These are phyloP conservation scores for Carex kokanica DNA, from an alignment of 176 grass and related monocot species.

Conservation along the genomic window DNA sequence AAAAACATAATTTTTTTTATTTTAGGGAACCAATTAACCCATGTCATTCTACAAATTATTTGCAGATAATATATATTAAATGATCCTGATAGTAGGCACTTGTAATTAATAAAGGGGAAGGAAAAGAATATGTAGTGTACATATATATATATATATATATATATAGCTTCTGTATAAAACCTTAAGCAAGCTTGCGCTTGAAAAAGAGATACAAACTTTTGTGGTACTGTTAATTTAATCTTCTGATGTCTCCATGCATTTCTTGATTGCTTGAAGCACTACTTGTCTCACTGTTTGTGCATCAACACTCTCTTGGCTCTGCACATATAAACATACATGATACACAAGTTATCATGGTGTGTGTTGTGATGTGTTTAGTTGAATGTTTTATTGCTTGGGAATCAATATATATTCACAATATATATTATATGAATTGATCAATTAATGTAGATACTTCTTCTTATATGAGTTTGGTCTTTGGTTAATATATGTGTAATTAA, in stretches of 20 bases:
- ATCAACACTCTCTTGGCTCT: conserved; percentile 46
- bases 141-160: background rate
- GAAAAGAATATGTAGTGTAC: background rate
- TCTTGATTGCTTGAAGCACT: conserved; percentile 51
- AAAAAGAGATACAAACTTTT: conserved; percentile 12
- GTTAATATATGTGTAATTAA: background rate
- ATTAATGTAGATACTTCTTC: background rate
- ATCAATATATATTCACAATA: background rate
- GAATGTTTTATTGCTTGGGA: too few species aligned
- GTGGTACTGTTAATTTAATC: background rate
- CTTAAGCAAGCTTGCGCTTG: conserved; percentile 26
- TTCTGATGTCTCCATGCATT: conserved; percentile 26
- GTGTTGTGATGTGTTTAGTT: background rate
- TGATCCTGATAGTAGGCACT: background rate
- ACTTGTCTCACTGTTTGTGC: conserved; percentile 47
- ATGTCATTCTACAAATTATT: too few species aligned
- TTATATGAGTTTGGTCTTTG: background rate
- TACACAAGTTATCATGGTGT: background rate
- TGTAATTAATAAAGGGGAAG: background rate
- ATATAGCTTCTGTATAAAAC: background rate
- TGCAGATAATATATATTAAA: too few species aligned
- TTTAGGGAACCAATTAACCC: too few species aligned
- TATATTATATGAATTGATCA: background rate
- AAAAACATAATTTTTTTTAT: too few species aligned
- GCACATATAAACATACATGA: background rate